Evolutionary conservation across 225 moss, liverwort and hornwort genomes (phyloP).

Genomic region (Polytrichum commune): DNA sequence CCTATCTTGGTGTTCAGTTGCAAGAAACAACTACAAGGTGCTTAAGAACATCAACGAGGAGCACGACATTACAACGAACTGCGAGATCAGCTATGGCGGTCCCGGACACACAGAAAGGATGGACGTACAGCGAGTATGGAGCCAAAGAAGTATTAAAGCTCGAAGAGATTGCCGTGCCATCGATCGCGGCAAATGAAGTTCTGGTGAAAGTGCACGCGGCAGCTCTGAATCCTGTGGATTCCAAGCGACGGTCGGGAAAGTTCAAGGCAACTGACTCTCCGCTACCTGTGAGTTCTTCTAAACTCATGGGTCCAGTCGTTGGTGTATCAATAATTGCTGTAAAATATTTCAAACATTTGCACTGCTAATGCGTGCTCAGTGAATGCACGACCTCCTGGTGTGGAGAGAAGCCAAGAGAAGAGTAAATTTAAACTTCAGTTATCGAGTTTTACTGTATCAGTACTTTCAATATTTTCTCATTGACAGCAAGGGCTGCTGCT

Average conservation of each 20-base stretch:
- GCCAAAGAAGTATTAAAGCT: slow-evolving; percentile 59
- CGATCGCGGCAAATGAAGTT: slow-evolving; percentile 56
- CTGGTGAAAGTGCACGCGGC: slow-evolving; percentile 75
- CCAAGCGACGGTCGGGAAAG: slow-evolving; percentile 52
- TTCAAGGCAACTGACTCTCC: slow-evolving; percentile 52
- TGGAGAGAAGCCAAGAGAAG: too few species aligned
- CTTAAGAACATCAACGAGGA: slow-evolving; percentile 21
- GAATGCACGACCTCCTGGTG: too few species aligned
- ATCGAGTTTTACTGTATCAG: too few species aligned
- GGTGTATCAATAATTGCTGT: too few species aligned
- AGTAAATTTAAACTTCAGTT: too few species aligned
- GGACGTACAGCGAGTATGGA: slow-evolving; percentile 78
- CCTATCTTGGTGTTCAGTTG: slow-evolving; percentile 33
- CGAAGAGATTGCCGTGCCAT: slow-evolving; percentile 59
- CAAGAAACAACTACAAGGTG: slow-evolving; percentile 8
- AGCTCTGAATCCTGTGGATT: slow-evolving; percentile 75
- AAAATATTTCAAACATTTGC: too few species aligned
- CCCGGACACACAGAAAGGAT: slow-evolving; percentile 59
- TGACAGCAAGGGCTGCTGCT: too few species aligned
- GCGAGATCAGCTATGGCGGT: slow-evolving; percentile 28
- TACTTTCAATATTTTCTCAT: too few species aligned
- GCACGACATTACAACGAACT: slow-evolving; percentile 17
- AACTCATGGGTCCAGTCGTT: too few species aligned
- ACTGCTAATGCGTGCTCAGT: too few species aligned
- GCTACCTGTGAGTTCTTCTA: slow-evolving; percentile 52